A percentile compares a stretch with the other conserved stretches of the same genome.
phyloP scores from a whole-genome alignment of 768 basidiomycete species.

The Termitomyces sp. region DNA sequence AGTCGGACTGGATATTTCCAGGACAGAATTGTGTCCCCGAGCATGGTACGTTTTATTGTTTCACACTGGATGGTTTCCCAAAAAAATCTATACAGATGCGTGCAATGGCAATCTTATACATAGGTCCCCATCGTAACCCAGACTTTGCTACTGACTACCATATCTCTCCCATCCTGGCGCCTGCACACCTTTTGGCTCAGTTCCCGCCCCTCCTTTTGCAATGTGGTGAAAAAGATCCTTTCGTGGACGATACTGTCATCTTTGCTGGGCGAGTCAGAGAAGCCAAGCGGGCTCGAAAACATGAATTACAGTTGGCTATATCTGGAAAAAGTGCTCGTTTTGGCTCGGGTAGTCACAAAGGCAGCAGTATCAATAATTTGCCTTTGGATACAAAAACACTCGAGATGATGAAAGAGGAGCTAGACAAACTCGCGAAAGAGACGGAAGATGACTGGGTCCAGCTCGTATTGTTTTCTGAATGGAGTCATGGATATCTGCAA shows the following conservation, averaged over 20 bases:
- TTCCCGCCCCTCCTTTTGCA: slow-evolving; percentile 94
- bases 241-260: slow-evolving; percentile 97
- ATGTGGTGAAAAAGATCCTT: slow-evolving; percentile 91
- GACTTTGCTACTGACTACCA: slow-evolving; percentile 95
- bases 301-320: slow-evolving; percentile 60
- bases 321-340: slow-evolving; percentile 59
- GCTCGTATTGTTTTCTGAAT: slow-evolving; percentile 89
- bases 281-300: slow-evolving; percentile 82
- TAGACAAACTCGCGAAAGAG: slow-evolving; percentile 57
- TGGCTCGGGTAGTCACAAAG: slow-evolving; percentile 64
- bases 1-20: slow-evolving; percentile 92
- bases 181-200: slow-evolving; percentile 75
- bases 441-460: slow-evolving; percentile 94
- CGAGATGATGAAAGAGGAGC: slow-evolving; percentile 48
- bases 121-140: slow-evolving; percentile 90
- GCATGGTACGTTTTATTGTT: slow-evolving; percentile 66
- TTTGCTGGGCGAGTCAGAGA: slow-evolving; percentile 94
- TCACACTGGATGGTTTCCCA: slow-evolving; percentile 3
- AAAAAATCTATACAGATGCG: slow-evolving; percentile 74
- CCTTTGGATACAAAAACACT: slow-evolving; percentile 26
- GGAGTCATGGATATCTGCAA: slow-evolving; percentile 97
- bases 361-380: slow-evolving; percentile 26
- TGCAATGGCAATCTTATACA: slow-evolving; percentile 97
- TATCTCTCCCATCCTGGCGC: slow-evolving; percentile 92
- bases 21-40: slow-evolving; percentile 89